Evolutionary conservation across 106 monocot species (phyloP).

Genomic region (Ottelia alismoides): DNA sequence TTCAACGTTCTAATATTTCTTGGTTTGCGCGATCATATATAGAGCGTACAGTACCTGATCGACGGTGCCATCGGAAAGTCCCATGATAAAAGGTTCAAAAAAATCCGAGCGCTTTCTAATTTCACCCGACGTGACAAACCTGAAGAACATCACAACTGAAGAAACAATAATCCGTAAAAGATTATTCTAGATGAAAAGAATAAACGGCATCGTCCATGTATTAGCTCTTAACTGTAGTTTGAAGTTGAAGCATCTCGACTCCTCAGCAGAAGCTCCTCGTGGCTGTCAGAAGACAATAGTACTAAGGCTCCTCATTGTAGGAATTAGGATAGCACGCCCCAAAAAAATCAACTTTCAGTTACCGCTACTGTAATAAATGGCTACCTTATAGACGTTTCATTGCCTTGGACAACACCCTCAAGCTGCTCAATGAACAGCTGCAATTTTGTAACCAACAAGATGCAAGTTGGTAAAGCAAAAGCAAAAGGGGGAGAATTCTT

Average conservation of each 20-base stretch:
- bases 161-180: constrained; percentile 3
- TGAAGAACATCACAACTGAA: constrained; percentile 87
- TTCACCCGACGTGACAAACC: constrained; percentile 83
- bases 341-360: neutral
- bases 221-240: constrained; percentile 55
- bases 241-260: constrained; percentile 56
- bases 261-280: constrained; percentile 64
- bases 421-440: constrained; percentile 81
- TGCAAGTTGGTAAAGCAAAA: neutral
- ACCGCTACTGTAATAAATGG: constrained; percentile 3
- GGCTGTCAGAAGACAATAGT: constrained; percentile 23
- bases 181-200: too few relatives aligned
- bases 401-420: constrained; percentile 43
- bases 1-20: too few relatives aligned
- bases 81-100: constrained; percentile 78
- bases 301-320: too few relatives aligned
- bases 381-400: constrained; percentile 56
- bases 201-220: neutral
- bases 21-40: too few relatives aligned
- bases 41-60: too few relatives aligned
- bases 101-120: constrained; percentile 61
- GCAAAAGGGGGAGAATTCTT: neutral
- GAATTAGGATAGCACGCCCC: too few relatives aligned
- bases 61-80: constrained; percentile 42
- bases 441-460: constrained; percentile 3